Evolutionary conservation across 345 rosid genomes (phyloP).

Genomic region (Kandelia obovata): DNA sequence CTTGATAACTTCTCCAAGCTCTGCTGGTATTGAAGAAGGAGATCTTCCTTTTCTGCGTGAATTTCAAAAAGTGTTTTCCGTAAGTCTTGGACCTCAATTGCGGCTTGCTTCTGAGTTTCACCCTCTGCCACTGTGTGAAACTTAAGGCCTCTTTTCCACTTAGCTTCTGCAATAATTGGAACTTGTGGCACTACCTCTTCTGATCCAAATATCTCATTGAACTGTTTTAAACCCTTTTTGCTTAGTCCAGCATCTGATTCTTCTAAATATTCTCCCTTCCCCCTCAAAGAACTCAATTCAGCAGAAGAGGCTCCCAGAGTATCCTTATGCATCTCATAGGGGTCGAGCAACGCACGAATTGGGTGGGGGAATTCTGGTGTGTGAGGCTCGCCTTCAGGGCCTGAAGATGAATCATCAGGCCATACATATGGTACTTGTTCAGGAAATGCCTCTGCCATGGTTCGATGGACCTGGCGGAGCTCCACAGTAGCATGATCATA

Average conservation of each 20-base stretch:
- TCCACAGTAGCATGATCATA: constrained; percentile 78
- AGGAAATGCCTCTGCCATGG: constrained; percentile 35
- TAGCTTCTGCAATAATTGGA: constrained; percentile 28
- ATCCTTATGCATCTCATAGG: constrained; percentile 43
- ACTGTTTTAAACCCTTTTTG: constrained; percentile 65
- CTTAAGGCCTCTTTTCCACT: constrained; percentile 17
- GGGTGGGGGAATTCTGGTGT: constrained; percentile 36
- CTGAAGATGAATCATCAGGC: constrained; percentile 18
- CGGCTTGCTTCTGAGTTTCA: constrained; percentile 9
- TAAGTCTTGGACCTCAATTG: constrained; percentile 16
- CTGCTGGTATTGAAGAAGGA: constrained; percentile 27
- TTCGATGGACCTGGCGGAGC: constrained; percentile 34
- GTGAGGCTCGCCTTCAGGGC: constrained; percentile 22
- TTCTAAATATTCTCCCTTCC: constrained; percentile 27
- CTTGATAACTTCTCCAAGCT: constrained; percentile 26
- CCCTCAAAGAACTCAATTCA: constrained; percentile 21
- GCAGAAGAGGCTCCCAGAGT: constrained; percentile 32
- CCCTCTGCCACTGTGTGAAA: constrained; percentile 12
- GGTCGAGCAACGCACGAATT: constrained; percentile 35
- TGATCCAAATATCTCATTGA: constrained; percentile 47
- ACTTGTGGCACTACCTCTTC: constrained; percentile 18
- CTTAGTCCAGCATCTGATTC: constrained; percentile 39
- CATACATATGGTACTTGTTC: constrained; percentile 26
- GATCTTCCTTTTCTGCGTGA: constrained; percentile 28
- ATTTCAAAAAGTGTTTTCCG: constrained; percentile 26